Evolutionary conservation across 2,329 filamentous ascomycete species (phyloP), one percentile per base, ranked within the genome.

Genomic region (Aureobasidium namibiae): DNA sequence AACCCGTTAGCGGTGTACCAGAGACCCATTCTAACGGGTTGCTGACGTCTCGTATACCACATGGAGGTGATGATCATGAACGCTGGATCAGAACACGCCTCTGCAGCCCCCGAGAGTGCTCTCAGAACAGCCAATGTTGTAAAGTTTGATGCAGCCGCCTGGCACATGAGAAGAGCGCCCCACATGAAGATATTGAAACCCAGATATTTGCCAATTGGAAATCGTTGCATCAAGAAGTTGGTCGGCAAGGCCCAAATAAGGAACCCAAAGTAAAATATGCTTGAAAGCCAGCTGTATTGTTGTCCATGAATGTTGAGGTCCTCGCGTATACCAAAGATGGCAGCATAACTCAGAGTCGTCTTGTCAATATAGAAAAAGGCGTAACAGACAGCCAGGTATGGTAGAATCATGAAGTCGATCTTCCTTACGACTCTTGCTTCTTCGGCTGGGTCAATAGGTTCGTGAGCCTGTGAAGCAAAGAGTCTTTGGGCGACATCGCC

Each of bases 11-110:
- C 80, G 0, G 77, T 76, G 65, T 80, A 83, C 42, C 42, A 45
- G 1, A 45, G 23, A n/a, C 42, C 42, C 34, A 83, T 82, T 1
- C 82, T 75, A 1, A 81, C 73, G 0, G 83, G 82, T 63, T 86
- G 83, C 64, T 87, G 81, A 4, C 75, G 73, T n/a, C 82, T 75
- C 1, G 82, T 85, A 64, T 65, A 66, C 79, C 82, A 88, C 82
- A 86, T 86, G 4, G 78, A 78, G 0, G 83, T 86, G 36, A 87
- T 82, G 1, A 87, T 70, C 74, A 85, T 82, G 60, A 85, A 82
- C 0, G 76, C 78, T 1, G 82, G 82, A 62, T 82, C 81, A 3
- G 79, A 73, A 56, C 78, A 79, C 1, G 81, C 78, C 67, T 83
- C 81, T 4, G 78, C 76, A 2, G 80, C 73, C 38, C 80, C 81